phyloP scores from a whole-genome alignment of 1,139 yeast species.

The Blastobotrys apis region DNA sequence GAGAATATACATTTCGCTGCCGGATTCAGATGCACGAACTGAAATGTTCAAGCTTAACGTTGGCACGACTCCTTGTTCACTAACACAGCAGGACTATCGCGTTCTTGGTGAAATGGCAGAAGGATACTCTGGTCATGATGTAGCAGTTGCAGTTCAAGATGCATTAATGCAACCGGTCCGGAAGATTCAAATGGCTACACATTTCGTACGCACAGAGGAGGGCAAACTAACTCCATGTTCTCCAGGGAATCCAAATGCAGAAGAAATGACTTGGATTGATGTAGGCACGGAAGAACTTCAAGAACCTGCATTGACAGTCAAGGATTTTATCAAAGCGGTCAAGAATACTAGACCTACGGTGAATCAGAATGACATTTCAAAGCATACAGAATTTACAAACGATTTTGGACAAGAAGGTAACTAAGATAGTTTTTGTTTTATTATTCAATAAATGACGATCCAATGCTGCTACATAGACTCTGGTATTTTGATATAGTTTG shows the following conservation, averaged over 20 bases:
- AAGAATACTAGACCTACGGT: conserved; percentile 94
- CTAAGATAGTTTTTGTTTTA: conserved; percentile 36
- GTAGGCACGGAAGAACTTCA: conserved; percentile 81
- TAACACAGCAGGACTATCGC: conserved; percentile 68
- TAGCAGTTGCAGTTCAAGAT: conserved; percentile 94
- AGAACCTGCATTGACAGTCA: conserved; percentile 85
- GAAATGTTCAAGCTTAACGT: conserved; percentile 93
- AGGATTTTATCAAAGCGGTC: conserved; percentile 90
- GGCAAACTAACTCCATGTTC: conserved; percentile 81
- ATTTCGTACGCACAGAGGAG: conserved; percentile 49
- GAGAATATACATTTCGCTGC: conserved; percentile 90
- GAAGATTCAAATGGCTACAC: conserved; percentile 94
- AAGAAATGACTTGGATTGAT: conserved; percentile 91
- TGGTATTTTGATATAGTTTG: conserved; percentile 36
- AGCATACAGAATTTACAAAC: conserved; percentile 81
- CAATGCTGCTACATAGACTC: conserved; percentile 41
- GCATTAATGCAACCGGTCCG: conserved; percentile 98
- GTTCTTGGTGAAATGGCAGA: conserved; percentile 89
- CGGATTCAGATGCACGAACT: conserved; percentile 85
- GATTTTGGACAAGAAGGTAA: conserved; percentile 98
- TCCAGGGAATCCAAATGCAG: conserved; percentile 86
- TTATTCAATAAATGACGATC: conserved; percentile 37
- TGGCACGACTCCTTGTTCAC: conserved; percentile 81
- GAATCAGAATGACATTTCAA: conserved; percentile 71
- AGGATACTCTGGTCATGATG: conserved; percentile 96